Conservation (phyloP, 352 stramenopile species). For the Plasmopara viticola region DNA sequence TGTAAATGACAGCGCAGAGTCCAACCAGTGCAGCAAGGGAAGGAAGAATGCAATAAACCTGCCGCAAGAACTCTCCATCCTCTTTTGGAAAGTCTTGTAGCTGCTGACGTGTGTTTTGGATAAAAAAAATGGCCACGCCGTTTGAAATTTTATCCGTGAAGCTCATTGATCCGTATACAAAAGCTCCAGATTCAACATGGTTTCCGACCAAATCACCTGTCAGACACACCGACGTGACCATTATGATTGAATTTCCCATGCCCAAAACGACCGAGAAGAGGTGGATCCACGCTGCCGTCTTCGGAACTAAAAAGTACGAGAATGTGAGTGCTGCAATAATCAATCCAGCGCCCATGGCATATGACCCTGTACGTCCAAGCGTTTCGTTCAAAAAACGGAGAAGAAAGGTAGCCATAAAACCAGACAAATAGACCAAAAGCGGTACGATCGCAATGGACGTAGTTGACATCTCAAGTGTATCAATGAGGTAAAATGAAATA, state of each 20-base stretch:
- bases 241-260: conserved; percentile 84
- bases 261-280: conserved; percentile 60
- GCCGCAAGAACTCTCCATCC: conserved; percentile 64
- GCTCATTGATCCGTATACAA: conserved; percentile 84
- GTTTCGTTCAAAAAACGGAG: conserved; percentile 69
- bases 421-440: conserved; percentile 76
- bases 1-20: conserved; percentile 61
- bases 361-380: conserved; percentile 63
- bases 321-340: conserved; percentile 45
- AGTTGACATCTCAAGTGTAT: conserved; percentile 80
- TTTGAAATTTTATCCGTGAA: conserved; percentile 88
- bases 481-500: conserved; percentile 83
- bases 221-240: conserved; percentile 81
- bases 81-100: conserved; percentile 44
- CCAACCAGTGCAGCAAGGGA: conserved; percentile 54
- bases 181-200: conserved; percentile 76
- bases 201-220: conserved; percentile 78
- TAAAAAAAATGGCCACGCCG: conserved; percentile 70
- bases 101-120: conserved; percentile 76
- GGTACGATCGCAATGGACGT: conserved; percentile 81
- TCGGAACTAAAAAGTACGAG: conserved; percentile 52
- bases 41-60: conserved; percentile 69
- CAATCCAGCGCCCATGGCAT: conserved; percentile 46
- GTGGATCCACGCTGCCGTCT: conserved; percentile 68
- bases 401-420: conserved; percentile 75